Percentiles rank a stretch among this genome's conserved stretches.
phyloP scores from a whole-genome alignment of 192 early-diverging fungal species.

The Coemansia sp. region DNA sequence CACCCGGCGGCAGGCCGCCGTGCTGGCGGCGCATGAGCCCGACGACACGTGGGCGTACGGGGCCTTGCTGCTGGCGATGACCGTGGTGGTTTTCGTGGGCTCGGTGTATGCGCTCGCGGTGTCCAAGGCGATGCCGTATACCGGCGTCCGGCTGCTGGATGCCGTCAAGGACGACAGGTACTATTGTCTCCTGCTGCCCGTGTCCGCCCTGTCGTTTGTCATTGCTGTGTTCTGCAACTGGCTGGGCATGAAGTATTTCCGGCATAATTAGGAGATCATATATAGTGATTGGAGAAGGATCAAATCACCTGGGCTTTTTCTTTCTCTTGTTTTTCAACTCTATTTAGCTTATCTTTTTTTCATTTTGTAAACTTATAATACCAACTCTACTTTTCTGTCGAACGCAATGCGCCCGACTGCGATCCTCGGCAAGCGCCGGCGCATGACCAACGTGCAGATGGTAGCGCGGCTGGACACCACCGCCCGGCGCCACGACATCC shows the following conservation, averaged over 20 bases:
- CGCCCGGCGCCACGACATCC: constrained; percentile 3
- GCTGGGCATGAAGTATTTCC: constrained; percentile 93
- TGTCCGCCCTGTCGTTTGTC: constrained; percentile 70
- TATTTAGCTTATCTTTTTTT: no score
- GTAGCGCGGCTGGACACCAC: background rate
- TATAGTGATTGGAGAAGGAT: background rate
- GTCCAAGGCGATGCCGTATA: constrained; percentile 67
- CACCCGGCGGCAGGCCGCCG: constrained; percentile 57
- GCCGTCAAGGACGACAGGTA: constrained; percentile 74
- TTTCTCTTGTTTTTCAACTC: background rate
- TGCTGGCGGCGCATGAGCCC: constrained; percentile 57
- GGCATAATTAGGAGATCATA: constrained; percentile 85
- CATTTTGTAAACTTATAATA: background rate
- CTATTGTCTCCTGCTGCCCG: constrained; percentile 80
- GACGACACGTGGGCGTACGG: constrained; percentile 72
- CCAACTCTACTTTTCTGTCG: constrained; percentile 1
- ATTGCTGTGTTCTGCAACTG: constrained; percentile 88
- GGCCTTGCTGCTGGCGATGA: constrained; percentile 57
- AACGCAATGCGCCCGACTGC: background rate
- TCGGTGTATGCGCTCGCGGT: constrained; percentile 66
- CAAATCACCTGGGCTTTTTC: background rate
- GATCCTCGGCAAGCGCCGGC: background rate
- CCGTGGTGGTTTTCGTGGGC: constrained; percentile 59
- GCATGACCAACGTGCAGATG: background rate
- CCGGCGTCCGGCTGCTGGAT: constrained; percentile 66